phyloP scores from a whole-genome alignment of 176 grass and related monocot species.

The Dactylis glomerata region DNA sequence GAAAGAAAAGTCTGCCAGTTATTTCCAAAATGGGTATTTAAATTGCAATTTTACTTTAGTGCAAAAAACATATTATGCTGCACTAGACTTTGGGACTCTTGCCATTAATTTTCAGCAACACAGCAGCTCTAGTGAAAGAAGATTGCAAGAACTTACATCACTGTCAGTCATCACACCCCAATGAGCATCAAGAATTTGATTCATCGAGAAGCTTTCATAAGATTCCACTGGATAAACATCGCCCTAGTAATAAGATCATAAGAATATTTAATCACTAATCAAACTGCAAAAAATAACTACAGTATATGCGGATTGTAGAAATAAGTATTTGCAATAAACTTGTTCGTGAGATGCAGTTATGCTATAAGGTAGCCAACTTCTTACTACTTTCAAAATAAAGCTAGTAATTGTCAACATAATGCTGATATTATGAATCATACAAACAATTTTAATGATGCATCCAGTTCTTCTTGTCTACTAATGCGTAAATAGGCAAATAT shows the following conservation, averaged over 20 bases:
- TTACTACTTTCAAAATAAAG: neutral
- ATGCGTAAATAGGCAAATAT: neutral
- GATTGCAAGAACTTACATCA: conserved; percentile 53
- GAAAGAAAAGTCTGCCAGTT: conserved; percentile 21
- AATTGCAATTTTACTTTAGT: neutral
- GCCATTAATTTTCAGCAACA: neutral
- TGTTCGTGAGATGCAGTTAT: neutral
- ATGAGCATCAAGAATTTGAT: conserved; percentile 84
- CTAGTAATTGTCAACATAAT: neutral
- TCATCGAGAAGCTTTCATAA: conserved; percentile 45
- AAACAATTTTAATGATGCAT: neutral
- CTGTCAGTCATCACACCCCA: conserved; percentile 62
- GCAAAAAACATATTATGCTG: neutral
- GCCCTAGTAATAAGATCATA: conserved; percentile 41
- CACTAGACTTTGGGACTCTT: neutral
- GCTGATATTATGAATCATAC: neutral
- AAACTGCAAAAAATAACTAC: neutral
- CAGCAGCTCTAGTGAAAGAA: neutral
- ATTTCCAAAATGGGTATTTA: conserved; percentile 14
- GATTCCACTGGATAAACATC: conserved; percentile 83
- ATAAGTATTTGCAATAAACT: neutral
- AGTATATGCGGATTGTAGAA: neutral
- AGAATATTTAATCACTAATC: neutral
- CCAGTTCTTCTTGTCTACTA: neutral
- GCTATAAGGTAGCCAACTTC: neutral